Evolutionary conservation across 2,329 filamentous ascomycete species (phyloP), one percentile per base, ranked within the genome.

Genomic region (Ilyonectria mors-panacis): DNA sequence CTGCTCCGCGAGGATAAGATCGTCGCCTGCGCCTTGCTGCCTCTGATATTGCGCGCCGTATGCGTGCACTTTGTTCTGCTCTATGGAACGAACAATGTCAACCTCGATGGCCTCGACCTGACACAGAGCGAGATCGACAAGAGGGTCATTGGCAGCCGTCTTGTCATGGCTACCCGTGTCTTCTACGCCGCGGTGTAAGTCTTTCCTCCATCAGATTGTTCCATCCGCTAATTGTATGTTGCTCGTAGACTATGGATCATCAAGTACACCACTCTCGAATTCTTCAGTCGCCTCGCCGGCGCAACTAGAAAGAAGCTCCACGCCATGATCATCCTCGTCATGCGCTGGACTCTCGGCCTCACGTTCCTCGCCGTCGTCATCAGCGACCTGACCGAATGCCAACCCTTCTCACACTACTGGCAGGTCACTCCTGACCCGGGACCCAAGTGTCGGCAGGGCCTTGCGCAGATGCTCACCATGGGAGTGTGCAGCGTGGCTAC

Each of bases 11-110:
- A 98, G 79, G 95, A 98, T 82, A 93, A 90, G 82, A 90, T 94
- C 72, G 95, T 94, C 78, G 89, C 93, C 33, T 83, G 89, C 35
- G 93, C 92, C 70, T 86, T 97, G 33, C 84, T 97, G 10, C 95
- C 95, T 6, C 84, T 98, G 55, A 84, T 95, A 65, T 80, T 90
- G 50, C 90, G 95, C 71, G 97, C 97, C 90, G 92, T 86, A 9
- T 88, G 93, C 57, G 89, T 97, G 6, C 95, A 98, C 83, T 87
- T 94, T 65, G 88, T 97, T 17, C 83, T 98, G 63, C 81, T 93
- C n/a, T 95, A 89, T 78, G 95, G 95, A 42, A 98, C 95, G 54
- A 98, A 98, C 82, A 98, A 98, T 78, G 89, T 91, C 55, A 84
- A 89, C 50, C 78, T 88, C 51, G 61, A 73, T n/a, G 68, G 66